Percentiles rank a stretch among this genome's conserved stretches.
These are phyloP conservation scores for Coriaria nepalensis DNA, from an alignment of 306 rosid species.

Conservation along the genomic window DNA sequence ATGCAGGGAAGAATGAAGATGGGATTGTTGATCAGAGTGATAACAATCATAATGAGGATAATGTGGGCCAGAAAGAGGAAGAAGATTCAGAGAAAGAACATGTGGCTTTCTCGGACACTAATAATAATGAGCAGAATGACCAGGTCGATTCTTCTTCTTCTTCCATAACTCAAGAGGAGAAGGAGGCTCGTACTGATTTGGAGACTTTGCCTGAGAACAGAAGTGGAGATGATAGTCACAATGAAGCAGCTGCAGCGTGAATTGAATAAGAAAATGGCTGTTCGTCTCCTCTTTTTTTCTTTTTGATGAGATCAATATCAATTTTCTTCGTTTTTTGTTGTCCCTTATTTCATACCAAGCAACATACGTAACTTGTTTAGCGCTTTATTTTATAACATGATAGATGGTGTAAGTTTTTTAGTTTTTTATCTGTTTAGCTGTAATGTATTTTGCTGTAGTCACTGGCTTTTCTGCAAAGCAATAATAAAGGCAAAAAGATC, in stretches of 20 bases:
- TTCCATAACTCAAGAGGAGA: conserved; percentile 26
- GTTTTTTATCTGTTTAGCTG: too few relatives aligned
- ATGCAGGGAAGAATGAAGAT: conserved; percentile 22
- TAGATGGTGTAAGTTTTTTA: too few relatives aligned
- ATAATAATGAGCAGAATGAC: conserved; percentile 18
- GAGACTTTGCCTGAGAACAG: conserved; percentile 52
- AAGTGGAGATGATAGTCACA: conserved; percentile 26
- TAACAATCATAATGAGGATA: conserved; percentile 16
- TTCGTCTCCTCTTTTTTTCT: conserved; percentile 1
- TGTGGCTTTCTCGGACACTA: conserved; percentile 12
- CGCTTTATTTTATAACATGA: too few relatives aligned
- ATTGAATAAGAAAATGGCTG: conserved; percentile 11
- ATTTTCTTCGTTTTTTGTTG: too few relatives aligned
- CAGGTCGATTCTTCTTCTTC: conserved; percentile 27
- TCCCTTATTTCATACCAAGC: too few relatives aligned
- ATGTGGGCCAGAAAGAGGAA: conserved; percentile 27
- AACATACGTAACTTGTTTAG: too few relatives aligned
- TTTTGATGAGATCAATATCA: too few relatives aligned
- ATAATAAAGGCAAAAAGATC: too few relatives aligned
- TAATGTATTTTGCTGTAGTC: too few relatives aligned
- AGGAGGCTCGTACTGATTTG: conserved; percentile 41
- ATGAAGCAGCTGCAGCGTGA: conserved; percentile 41
- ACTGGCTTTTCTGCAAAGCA: too few relatives aligned
- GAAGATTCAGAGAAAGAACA: conserved; percentile 26
- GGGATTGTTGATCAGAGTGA: conserved; percentile 25